Evolutionary conservation across 2,329 filamentous ascomycete species (phyloP).

Genomic region (Cordyceps javanica): DNA sequence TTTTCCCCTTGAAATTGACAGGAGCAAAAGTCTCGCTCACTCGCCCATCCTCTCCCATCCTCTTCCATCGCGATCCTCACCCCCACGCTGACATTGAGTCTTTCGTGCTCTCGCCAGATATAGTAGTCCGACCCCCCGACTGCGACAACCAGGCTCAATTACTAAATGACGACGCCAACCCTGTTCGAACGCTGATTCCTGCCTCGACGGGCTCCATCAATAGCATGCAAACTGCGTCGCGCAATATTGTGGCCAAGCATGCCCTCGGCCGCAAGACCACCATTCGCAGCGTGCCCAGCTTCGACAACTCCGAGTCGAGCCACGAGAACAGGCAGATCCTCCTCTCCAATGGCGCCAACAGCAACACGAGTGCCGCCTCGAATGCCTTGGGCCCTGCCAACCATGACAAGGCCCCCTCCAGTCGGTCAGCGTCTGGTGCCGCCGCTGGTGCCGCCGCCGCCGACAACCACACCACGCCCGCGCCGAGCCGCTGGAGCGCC

Average conservation of each 20-base stretch:
- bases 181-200: slow-evolving; percentile 28
- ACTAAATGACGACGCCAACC: slow-evolving; percentile 27
- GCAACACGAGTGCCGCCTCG: slow-evolving; percentile 44
- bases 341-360: slow-evolving; percentile 52
- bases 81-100: slow-evolving; percentile 7
- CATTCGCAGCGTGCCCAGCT: slow-evolving; percentile 52
- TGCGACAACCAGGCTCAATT: slow-evolving; percentile 17
- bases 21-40: neutral
- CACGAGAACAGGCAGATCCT: slow-evolving; percentile 42
- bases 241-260: slow-evolving; percentile 22
- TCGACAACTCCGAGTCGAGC: slow-evolving; percentile 44
- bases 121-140: slow-evolving; percentile 13
- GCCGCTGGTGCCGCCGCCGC: slow-evolving; percentile 29
- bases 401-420: slow-evolving; percentile 21
- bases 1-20: neutral
- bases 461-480: slow-evolving; percentile 29
- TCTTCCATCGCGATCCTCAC: neutral
- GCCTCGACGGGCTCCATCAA: slow-evolving; percentile 35
- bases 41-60: neutral
- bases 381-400: slow-evolving; percentile 28
- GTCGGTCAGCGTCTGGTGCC: slow-evolving; percentile 17
- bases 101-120: slow-evolving; percentile 3
- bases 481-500: slow-evolving; percentile 26
- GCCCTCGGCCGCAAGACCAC: slow-evolving; percentile 33
- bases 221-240: slow-evolving; percentile 30